Evolutionary conservation across 257 asterid species (phyloP), one percentile per base, ranked within the genome.

Genomic region (Solanum rostratum): DNA sequence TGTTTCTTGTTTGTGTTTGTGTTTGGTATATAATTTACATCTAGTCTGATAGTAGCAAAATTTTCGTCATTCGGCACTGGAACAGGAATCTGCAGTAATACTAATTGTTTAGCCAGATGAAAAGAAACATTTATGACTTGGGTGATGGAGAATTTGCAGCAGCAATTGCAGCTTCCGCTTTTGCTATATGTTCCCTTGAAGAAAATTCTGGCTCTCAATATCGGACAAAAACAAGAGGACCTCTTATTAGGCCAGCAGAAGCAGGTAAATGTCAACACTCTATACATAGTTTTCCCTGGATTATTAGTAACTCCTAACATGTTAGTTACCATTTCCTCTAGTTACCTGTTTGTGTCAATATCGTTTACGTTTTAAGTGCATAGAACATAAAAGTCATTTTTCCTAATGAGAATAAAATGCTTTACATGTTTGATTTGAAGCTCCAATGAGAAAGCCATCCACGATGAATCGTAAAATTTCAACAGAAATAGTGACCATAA

Each of bases 101-200:
- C 71, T 63, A 43, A n/a, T 43, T 12, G 80, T 43, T 71, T 27
- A 50, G 46, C 15, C 43, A 49, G 0, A 78, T 78, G 82, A 78
- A 52, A 27, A 15, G 18, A 33, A 50, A 78, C 63, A 27, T 84
- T 84, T 88, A 88, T 76, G 93, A 88, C 10, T 78, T 84, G 2
- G 90, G 87, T 12, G 93, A 90, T 43, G 66, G 52, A 46, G 91
- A 88, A 22, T 88, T 89, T 84, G 94, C 92, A 30, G 80, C 92
- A 8, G 93, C 95, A 60, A 39, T 94, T 80, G 94, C 98, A 79
- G 97, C 98, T 82, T 87, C 95, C 29, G 94, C 94, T 13, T 60
- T 88, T 82, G 95, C 95, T 57, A 89, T 93, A 86, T 88, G 89
- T 88, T 84, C 89, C 85, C 80, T 89, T 50, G 91, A 85, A 57